phyloP scores from a whole-genome alignment of 2,329 filamentous ascomycete species.

The Ophiocordyceps camponoti-leonardi region DNA sequence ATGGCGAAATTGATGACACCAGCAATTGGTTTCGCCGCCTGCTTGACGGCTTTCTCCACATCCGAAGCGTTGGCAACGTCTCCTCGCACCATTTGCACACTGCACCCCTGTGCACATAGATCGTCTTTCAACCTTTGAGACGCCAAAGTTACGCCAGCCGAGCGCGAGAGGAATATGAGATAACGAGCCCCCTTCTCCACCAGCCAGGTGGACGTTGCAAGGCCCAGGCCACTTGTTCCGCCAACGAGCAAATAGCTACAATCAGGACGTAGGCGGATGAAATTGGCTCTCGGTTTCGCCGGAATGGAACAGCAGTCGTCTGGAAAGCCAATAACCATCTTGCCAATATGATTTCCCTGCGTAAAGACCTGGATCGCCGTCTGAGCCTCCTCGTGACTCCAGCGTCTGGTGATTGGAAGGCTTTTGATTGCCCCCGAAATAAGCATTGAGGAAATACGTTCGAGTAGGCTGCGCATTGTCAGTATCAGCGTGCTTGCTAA shows the following conservation, averaged over 20 bases:
- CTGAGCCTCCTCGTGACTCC: conserved; percentile 1
- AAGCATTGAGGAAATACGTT: not conserved
- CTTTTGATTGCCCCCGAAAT: not conserved
- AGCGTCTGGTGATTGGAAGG: not conserved
- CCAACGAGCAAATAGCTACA: conserved; percentile 9
- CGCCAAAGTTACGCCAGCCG: not conserved
- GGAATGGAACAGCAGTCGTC: not conserved
- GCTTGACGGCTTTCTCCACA: not conserved
- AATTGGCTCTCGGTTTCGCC: no score
- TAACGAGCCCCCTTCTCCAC: conserved; percentile 4
- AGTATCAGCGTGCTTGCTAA: no score
- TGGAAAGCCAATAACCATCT: conserved; percentile 5
- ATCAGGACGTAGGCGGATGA: conserved; percentile 1
- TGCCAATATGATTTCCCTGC: conserved; percentile 7
- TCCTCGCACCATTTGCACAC: not conserved
- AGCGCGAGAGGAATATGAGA: conserved; percentile 5
- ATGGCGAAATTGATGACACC: not conserved
- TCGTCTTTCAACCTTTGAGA: not conserved
- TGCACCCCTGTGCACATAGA: not conserved
- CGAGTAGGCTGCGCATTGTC: not conserved
- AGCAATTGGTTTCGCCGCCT: not conserved
- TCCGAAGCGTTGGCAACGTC: not conserved
- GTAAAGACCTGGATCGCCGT: conserved; percentile 7
- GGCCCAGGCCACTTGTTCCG: conserved; percentile 4
- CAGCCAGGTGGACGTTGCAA: conserved; percentile 5